These are phyloP conservation scores for Gonapodya prolifera DNA, from an alignment of 192 early-diverging fungal genomes.

Conservation along the genomic window DNA sequence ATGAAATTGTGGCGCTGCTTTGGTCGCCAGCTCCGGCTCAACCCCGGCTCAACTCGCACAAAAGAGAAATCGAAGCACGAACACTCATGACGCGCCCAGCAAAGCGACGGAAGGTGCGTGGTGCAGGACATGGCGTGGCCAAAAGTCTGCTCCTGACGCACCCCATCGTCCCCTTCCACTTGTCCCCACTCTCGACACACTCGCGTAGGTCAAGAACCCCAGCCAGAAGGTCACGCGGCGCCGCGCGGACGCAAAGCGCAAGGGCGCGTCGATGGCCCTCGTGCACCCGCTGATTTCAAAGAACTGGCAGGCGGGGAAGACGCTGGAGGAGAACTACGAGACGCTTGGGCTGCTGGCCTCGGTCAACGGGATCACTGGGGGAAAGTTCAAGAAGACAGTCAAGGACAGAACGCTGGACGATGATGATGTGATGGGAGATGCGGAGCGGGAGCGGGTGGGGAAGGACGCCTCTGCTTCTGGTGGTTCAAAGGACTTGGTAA, in stretches of 20 bases:
- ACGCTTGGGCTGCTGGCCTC: background rate
- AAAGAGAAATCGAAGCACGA: background rate
- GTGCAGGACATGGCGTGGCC: too few species aligned
- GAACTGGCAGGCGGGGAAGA: background rate
- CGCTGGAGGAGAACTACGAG: slow-evolving; percentile 2
- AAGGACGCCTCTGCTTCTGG: background rate
- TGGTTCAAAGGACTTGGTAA: background rate
- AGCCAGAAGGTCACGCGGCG: background rate
- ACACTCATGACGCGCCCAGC: background rate
- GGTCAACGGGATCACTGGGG: background rate
- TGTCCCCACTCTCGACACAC: background rate
- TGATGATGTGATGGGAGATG: background rate
- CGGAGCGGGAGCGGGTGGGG: background rate
- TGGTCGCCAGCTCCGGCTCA: too few species aligned
- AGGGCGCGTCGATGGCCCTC: background rate
- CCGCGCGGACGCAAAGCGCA: background rate
- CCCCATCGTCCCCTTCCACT: too few species aligned
- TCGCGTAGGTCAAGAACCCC: slow-evolving; percentile 1
- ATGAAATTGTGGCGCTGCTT: too few species aligned
- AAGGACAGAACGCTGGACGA: background rate
- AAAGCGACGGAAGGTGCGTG: background rate
- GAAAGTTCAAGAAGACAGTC: background rate
- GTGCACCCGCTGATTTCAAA: background rate
- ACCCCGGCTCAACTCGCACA: background rate
- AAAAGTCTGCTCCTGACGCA: too few species aligned